These are phyloP conservation scores for Sarcodon sp. DNA, from an alignment of 768 basidiomycete genomes.

Conservation along the genomic window DNA sequence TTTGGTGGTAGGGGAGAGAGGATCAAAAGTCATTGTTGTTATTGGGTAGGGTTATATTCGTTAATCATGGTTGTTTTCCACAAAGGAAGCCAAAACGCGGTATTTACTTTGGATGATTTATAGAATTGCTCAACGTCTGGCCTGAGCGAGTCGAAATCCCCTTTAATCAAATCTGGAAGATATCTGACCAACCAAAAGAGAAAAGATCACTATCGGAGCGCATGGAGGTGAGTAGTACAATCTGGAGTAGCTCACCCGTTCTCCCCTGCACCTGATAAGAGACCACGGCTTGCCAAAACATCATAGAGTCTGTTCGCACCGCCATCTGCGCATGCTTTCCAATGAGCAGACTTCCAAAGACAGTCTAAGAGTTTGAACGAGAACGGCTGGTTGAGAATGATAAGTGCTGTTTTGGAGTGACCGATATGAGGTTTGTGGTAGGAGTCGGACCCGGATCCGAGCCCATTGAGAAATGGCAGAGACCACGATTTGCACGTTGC, in stretches of 20 bases:
- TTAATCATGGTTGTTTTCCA: too few relatives aligned
- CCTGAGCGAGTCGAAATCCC: slow-evolving; percentile 85
- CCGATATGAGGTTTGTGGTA: background rate
- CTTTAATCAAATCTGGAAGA: slow-evolving; percentile 80
- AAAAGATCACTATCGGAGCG: background rate
- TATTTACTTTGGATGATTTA: slow-evolving; percentile 31
- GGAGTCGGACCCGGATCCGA: background rate
- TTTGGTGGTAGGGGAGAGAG: background rate
- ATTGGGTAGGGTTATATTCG: too few relatives aligned
- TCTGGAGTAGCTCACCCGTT: slow-evolving; percentile 5
- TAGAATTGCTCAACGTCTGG: slow-evolving; percentile 67
- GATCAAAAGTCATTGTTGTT: too few relatives aligned
- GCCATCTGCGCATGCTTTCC: slow-evolving; percentile 41
- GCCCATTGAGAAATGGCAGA: background rate
- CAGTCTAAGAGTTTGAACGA: slow-evolving; percentile 43
- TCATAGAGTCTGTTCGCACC: slow-evolving; percentile 62
- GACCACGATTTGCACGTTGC: background rate
- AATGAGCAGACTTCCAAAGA: slow-evolving; percentile 27
- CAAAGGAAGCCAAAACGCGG: background rate
- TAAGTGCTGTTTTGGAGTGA: slow-evolving; percentile 32
- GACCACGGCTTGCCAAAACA: slow-evolving; percentile 3
- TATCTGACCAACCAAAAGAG: slow-evolving; percentile 28
- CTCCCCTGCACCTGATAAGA: background rate
- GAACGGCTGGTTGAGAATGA: slow-evolving; percentile 90
- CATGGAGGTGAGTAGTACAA: background rate